phyloP scores from a whole-genome alignment of 306 rosid species.

The Calophaca sinica region DNA sequence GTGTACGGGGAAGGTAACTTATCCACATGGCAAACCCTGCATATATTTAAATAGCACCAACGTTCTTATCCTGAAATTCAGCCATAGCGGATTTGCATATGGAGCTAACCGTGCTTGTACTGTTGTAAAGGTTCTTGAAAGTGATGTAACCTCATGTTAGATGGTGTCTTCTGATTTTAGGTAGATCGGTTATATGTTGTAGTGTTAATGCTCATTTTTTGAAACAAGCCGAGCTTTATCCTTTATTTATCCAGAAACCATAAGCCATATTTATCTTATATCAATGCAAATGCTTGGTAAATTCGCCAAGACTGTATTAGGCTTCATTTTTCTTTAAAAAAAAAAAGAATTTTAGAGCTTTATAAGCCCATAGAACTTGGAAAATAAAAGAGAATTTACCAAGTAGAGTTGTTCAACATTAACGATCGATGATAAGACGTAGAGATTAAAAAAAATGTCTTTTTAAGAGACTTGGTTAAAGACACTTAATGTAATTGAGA shows the following conservation, averaged over 20 bases:
- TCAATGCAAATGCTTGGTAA: constrained; percentile 7
- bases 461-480: no score
- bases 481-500: no score
- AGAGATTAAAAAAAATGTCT: no score
- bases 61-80: constrained; percentile 46
- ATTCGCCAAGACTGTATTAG: background rate
- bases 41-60: constrained; percentile 39
- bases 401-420: no score
- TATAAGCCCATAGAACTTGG: background rate
- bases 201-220: constrained; percentile 54
- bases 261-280: constrained; percentile 21
- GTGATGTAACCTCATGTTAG: constrained; percentile 53
- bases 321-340: background rate
- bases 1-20: constrained; percentile 67
- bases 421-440: background rate
- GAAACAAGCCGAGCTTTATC: constrained; percentile 42
- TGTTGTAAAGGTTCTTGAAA: constrained; percentile 62
- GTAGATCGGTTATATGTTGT: constrained; percentile 54
- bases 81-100: constrained; percentile 48
- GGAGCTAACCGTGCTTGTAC: constrained; percentile 60
- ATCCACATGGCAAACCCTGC: constrained; percentile 37
- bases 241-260: constrained; percentile 26
- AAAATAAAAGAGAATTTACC: background rate
- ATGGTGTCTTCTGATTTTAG: constrained; percentile 55
- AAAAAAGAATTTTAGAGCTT: background rate